Percentiles rank a stretch among this genome's conserved stretches.
Evolutionary conservation across 1,139 yeast genomes (phyloP).

Genomic region (Geotrichum citri-aurantii): DNA sequence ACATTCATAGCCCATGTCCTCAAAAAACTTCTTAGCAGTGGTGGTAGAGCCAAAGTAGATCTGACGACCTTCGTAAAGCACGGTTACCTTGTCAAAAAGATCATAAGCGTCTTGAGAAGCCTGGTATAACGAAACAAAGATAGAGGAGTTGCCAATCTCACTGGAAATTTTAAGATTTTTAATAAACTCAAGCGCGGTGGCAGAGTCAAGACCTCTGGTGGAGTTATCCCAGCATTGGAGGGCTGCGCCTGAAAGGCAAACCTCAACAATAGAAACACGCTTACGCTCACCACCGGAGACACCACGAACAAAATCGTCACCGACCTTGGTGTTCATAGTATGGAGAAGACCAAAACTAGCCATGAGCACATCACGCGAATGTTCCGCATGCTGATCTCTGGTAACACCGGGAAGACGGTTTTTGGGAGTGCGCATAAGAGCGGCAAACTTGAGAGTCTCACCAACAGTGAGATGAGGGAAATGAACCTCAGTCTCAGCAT

Average conservation of each 20-base stretch:
- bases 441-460: constrained; percentile 61
- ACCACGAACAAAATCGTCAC: constrained; percentile 67
- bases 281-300: constrained; percentile 84
- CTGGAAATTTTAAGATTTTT: constrained; percentile 63
- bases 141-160: constrained; percentile 50
- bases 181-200: constrained; percentile 71
- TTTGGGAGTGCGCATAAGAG: constrained; percentile 58
- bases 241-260: constrained; percentile 54
- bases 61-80: constrained; percentile 73
- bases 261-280: constrained; percentile 74
- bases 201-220: constrained; percentile 69
- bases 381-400: constrained; percentile 53
- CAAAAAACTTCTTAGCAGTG: constrained; percentile 55
- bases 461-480: constrained; percentile 71
- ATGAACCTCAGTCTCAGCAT: constrained; percentile 66
- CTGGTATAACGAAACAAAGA: constrained; percentile 76
- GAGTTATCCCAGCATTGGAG: constrained; percentile 73
- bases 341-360: constrained; percentile 68
- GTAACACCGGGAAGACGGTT: constrained; percentile 56
- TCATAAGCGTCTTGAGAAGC: constrained; percentile 76
- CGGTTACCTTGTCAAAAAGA: constrained; percentile 65
- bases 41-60: constrained; percentile 62
- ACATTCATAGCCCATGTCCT: constrained; percentile 64
- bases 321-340: constrained; percentile 64
- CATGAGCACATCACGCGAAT: constrained; percentile 61